Evolutionary conservation across 345 rosid species (phyloP).

Genomic region (Pseudoturritis turrita): DNA sequence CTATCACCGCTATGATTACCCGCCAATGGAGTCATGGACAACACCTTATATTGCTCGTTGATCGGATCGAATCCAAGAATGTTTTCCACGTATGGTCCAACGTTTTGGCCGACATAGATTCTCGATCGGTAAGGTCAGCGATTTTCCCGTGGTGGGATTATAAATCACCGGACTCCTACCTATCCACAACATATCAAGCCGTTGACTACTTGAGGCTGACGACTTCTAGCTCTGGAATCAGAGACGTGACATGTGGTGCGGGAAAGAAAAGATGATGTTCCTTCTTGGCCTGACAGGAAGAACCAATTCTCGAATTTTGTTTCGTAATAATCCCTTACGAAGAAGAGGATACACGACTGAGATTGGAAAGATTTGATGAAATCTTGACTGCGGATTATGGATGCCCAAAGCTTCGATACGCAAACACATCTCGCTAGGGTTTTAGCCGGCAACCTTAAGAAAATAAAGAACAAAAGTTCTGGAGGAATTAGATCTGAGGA

Average conservation of each 20-base stretch:
- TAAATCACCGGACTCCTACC: too few relatives aligned
- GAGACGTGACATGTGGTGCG: not conserved
- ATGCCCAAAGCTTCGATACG: not conserved
- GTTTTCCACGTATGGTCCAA: too few relatives aligned
- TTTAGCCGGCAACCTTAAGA: too few relatives aligned
- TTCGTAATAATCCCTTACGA: not conserved
- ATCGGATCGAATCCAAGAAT: too few relatives aligned
- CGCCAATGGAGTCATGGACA: too few relatives aligned
- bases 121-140: too few relatives aligned
- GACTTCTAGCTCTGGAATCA: not conserved
- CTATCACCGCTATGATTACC: too few relatives aligned
- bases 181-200: not conserved
- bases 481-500: not conserved
- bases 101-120: too few relatives aligned
- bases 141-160: too few relatives aligned
- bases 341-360: not conserved
- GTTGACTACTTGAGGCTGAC: not conserved
- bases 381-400: not conserved
- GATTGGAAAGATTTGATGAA: not conserved
- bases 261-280: not conserved
- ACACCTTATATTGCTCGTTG: too few relatives aligned
- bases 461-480: not conserved
- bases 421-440: too few relatives aligned
- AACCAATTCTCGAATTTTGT: not conserved
- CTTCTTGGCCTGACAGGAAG: not conserved